Evolutionary conservation across 202 grass and related monocot species (phyloP).

Genomic region (Schoenoplectus tabernaemontani): DNA sequence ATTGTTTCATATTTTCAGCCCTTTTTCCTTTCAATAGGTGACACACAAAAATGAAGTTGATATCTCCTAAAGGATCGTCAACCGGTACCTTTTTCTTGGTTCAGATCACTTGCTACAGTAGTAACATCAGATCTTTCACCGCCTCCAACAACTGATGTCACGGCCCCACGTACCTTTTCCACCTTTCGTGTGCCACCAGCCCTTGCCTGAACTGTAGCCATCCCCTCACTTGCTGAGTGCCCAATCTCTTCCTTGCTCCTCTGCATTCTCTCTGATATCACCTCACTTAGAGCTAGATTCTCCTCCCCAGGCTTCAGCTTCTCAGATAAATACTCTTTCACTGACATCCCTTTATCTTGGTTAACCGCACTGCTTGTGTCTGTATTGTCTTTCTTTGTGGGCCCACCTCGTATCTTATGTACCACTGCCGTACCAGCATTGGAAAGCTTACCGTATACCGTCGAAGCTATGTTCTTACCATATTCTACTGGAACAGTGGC

Average conservation of each 20-base stretch:
- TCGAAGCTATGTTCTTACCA: constrained; percentile 44
- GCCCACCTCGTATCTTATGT: constrained; percentile 27
- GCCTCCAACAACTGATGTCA: constrained; percentile 49
- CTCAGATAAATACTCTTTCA: constrained; percentile 46
- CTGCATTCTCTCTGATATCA: constrained; percentile 52
- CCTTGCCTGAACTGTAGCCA: neutral
- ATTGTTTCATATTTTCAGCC: neutral
- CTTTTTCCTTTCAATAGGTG: neutral
- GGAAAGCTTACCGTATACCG: constrained; percentile 41
- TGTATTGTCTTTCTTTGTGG: neutral
- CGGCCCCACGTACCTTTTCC: constrained; percentile 37
- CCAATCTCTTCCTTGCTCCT: constrained; percentile 38
- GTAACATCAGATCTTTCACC: constrained; percentile 22
- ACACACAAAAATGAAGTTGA: neutral
- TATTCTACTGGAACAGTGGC: constrained; percentile 50
- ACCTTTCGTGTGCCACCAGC: constrained; percentile 10
- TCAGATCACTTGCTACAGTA: neutral
- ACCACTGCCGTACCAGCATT: constrained; percentile 27
- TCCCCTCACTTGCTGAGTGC: constrained; percentile 17
- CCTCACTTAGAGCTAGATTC: constrained; percentile 40
- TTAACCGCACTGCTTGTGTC: constrained; percentile 17
- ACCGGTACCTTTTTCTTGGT: neutral
- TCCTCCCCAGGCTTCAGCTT: constrained; percentile 70
- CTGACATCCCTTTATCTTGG: constrained; percentile 37
- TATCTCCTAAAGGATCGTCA: neutral